Evolutionary conservation across 108 stramenopile genomes (phyloP).

Genomic region (Epithemia pelagica): DNA sequence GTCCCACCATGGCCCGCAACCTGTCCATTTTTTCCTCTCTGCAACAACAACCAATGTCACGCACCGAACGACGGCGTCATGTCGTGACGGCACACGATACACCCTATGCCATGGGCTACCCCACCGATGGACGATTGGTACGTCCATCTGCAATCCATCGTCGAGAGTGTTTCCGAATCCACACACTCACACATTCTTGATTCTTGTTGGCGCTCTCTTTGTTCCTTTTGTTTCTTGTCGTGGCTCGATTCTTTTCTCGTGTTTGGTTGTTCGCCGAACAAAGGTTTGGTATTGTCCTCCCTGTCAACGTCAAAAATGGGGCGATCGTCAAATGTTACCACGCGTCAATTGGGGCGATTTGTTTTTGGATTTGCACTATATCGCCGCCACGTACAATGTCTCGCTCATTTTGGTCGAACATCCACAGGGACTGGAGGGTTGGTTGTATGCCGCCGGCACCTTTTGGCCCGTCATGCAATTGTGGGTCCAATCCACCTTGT

Average conservation of each 20-base stretch:
- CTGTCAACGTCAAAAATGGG: conserved; percentile 41
- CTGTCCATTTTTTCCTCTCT: too few species aligned
- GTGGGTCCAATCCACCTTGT: conserved; percentile 23
- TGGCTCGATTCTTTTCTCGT: neutral
- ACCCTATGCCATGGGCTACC: neutral
- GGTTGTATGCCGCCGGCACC: conserved; percentile 33
- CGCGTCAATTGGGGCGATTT: conserved; percentile 60
- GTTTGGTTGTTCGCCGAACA: neutral
- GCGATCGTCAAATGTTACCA: conserved; percentile 33
- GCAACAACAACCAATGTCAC: too few species aligned
- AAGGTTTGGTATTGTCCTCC: conserved; percentile 29
- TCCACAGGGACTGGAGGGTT: conserved; percentile 25
- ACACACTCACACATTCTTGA: neutral
- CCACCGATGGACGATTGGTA: neutral
- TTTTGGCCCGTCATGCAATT: conserved; percentile 20
- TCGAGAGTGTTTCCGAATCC: neutral
- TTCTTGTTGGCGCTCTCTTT: neutral
- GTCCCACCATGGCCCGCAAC: too few species aligned
- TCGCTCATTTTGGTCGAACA: conserved; percentile 1
- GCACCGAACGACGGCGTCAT: neutral
- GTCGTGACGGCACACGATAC: neutral
- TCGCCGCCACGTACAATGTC: conserved; percentile 56
- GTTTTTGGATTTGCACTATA: conserved; percentile 64
- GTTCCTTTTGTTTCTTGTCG: neutral
- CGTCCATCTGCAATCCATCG: neutral